Evolutionary conservation across 192 early-diverging fungal species (phyloP).

Genomic region (Dispira simplex): DNA sequence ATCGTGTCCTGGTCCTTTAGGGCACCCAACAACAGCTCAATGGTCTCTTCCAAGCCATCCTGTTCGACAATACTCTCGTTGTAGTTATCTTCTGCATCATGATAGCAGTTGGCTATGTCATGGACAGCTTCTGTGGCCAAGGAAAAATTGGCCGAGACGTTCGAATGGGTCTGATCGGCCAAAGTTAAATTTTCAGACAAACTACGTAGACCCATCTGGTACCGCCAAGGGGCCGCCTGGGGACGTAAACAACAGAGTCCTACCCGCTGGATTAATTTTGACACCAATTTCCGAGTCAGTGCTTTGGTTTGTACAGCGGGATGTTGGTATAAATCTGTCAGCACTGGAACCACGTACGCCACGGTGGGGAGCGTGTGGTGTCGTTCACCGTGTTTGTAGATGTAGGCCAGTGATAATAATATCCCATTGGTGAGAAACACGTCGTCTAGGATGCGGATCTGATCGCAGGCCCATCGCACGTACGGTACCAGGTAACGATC

Average conservation of each 20-base stretch:
- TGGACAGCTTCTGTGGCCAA: background rate
- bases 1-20: slow-evolving; percentile 57
- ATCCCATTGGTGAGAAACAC: slow-evolving; percentile 44
- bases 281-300: slow-evolving; percentile 58
- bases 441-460: slow-evolving; percentile 19
- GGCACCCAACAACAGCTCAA: slow-evolving; percentile 11
- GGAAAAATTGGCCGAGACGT: background rate
- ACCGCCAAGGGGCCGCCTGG: slow-evolving; percentile 46
- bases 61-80: background rate
- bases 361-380: slow-evolving; percentile 39
- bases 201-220: slow-evolving; percentile 37
- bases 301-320: slow-evolving; percentile 47
- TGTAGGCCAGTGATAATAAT: slow-evolving; percentile 40
- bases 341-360: slow-evolving; percentile 21
- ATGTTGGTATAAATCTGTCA: slow-evolving; percentile 26
- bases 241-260: slow-evolving; percentile 67
- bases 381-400: slow-evolving; percentile 55
- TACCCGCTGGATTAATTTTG: slow-evolving; percentile 73
- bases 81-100: background rate
- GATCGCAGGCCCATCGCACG: slow-evolving; percentile 47
- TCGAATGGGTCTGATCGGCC: background rate
- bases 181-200: background rate
- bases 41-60: background rate
- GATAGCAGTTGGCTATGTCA: background rate
- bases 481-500: slow-evolving; percentile 39